Base-by-base conservation (phyloP, 2,329 filamentous ascomycete genomes). In the Fusarium compactum region DNA sequence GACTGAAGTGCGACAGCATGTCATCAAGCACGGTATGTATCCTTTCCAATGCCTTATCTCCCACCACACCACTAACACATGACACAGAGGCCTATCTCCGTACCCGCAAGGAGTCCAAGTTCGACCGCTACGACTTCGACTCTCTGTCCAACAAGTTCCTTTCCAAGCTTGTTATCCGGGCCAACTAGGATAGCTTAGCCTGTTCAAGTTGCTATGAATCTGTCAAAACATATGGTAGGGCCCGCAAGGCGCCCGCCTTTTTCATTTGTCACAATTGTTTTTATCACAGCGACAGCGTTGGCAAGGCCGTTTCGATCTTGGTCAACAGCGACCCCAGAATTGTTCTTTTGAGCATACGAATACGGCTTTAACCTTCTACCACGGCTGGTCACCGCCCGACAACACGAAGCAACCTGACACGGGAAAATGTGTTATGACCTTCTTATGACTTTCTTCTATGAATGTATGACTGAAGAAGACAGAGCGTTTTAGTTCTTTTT, bases 101-200 rank as follows among this genome's bases (percentile, higher is more conserved):
- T 77, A 90, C 90, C 66, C 92, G 95, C 74, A 87, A 89, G 73
- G 90, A 91, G 62, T 89, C 92, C 76, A 93, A 91, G 81, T 98
- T 97, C 81, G 92, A 97, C 84, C 90, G 93, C 74, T 89, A 91
- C 76, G 93, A 98, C 84, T 98, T 98, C 79, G 95, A 98, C 84
- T 96, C 91, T 66, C 83, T 98, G 78, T 97, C 95, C 56, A 98
- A 97, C 86, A 98, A 98, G 85, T 98, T 98, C 85, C 84, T 98
- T 74, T 97, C 95, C 40, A 97, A 97, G 83, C 89, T 98, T 77
- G 95, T 98, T 80, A 97, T 98, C 81, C 94, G 95, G 76, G 93
- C 95, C 77, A 97, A 97, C 84, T 97, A 86, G 80, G 71, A 65
- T 62, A 34, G 18, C 57, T 52, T 55, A 43, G 27, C 50, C 8